Evolutionary conservation across 2,329 filamentous ascomycete species (phyloP), one percentile per base, ranked within the genome.

Genomic region (Teratosphaeria zuluensis): DNA sequence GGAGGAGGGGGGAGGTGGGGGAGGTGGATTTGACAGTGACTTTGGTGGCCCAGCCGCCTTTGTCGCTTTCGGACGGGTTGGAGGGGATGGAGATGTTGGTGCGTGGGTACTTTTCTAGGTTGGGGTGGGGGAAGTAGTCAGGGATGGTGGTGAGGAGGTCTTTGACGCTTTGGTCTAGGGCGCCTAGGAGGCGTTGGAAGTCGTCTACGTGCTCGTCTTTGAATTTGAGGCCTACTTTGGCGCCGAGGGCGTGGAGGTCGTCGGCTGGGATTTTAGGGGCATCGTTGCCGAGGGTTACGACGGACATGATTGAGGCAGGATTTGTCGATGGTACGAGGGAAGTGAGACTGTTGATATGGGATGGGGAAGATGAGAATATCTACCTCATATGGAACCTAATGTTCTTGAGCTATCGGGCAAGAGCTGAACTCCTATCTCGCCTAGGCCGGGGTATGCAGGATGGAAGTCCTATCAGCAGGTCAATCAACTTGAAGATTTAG

Each of bases 41-140:
- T 55, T 57, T 58, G 33, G 59, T 61, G 1, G 61, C 64, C 64
- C 64, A 66, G 53, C 62, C 63, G 11, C 64, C 62, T 55, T 62
- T 59, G 52, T 66, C 61, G 33, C 53, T 58, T 3, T 65, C 57
- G 24, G 53, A 54, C 0, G 56, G 35, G 6, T 9, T 16, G 2
- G 19, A 7, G 4, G 59, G 60, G 30, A 19, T 53, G 32, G 48
- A 61, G 54, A 54, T 60, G 55, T 63, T 54, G 14, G 59, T 59
- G 4, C 64, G 57, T n/a, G 63, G 64, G 55, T 63, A 63, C 21
- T 52, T 51, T 12, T 54, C 30, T 5, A 64, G 56, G 48, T 66
- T 61, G 7, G 61, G 63, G 14, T 56, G 56, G 6, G 61, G 60
- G 12, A 32, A 58, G 57, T 63, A 63, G 55, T 66, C 64, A n/a